Conservation (phyloP, 2,329 filamentous ascomycete genomes). For the Diplocarpon mali region DNA sequence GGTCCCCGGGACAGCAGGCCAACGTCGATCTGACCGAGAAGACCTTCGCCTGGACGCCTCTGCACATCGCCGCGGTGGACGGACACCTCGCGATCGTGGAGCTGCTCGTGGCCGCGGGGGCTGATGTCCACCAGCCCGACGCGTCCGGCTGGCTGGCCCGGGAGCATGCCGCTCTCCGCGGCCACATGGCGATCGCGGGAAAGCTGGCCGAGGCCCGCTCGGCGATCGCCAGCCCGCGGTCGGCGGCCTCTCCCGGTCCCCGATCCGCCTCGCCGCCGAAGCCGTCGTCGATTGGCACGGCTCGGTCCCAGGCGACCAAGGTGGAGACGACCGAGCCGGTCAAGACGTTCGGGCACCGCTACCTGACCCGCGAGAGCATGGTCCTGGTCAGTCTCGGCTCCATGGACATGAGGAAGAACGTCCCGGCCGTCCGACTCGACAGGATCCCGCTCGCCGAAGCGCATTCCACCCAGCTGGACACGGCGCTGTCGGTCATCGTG, state of each 20-base stretch:
- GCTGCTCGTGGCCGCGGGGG: slow-evolving; percentile 66
- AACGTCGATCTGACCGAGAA: slow-evolving; percentile 70
- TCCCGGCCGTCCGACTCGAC: slow-evolving; percentile 75
- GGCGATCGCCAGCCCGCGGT: slow-evolving; percentile 20
- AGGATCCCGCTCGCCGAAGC: slow-evolving; percentile 79
- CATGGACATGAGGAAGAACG: slow-evolving; percentile 81
- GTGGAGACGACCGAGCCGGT: slow-evolving; percentile 60
- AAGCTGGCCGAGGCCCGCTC: slow-evolving; percentile 41
- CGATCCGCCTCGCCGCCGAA: slow-evolving; percentile 36
- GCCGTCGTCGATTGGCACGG: slow-evolving; percentile 49
- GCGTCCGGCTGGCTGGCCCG: slow-evolving; percentile 89
- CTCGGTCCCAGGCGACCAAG: slow-evolving; percentile 36
- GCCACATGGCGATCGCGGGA: slow-evolving; percentile 71
- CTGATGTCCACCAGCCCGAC: slow-evolving; percentile 63
- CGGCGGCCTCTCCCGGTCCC: slow-evolving; percentile 24
- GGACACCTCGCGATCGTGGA: slow-evolving; percentile 67
- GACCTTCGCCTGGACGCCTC: slow-evolving; percentile 86
- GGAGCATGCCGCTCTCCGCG: slow-evolving; percentile 84
- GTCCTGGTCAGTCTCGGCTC: slow-evolving; percentile 86
- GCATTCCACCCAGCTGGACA: slow-evolving; percentile 87
- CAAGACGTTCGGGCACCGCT: slow-evolving; percentile 93
- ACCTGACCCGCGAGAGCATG: slow-evolving; percentile 80
- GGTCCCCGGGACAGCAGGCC: slow-evolving; percentile 58
- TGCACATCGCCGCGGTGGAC: slow-evolving; percentile 87
- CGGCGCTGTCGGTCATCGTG: slow-evolving; percentile 82